phyloP scores from a whole-genome alignment of 768 basidiomycete species.

The Lentinus brumalis region DNA sequence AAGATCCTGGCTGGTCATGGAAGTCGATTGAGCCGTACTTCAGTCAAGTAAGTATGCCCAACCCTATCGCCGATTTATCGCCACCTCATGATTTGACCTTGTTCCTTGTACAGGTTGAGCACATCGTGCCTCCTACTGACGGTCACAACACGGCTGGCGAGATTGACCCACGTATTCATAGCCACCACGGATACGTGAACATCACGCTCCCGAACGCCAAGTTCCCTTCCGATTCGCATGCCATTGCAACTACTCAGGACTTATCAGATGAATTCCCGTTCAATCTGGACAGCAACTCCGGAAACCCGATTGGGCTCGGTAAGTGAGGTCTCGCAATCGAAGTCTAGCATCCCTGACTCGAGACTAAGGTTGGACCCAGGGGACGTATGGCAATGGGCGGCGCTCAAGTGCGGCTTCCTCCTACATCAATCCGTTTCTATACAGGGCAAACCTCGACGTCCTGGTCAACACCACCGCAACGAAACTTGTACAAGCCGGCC shows the following conservation, averaged over 20 bases:
- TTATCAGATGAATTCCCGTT: conserved; percentile 27
- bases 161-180: conserved; percentile 26
- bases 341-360: not conserved
- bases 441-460: conserved; percentile 22
- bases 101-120: conserved; percentile 20
- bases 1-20: conserved; percentile 33
- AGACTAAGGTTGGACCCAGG: conserved; percentile 15
- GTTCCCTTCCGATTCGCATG: not conserved
- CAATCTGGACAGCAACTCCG: conserved; percentile 27
- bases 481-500: conserved; percentile 6
- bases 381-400: conserved; percentile 5
- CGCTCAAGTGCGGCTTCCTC: conserved; percentile 12
- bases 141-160: conserved; percentile 26
- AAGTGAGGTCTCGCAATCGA: not conserved
- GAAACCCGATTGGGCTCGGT: conserved; percentile 28
- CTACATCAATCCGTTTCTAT: conserved; percentile 9
- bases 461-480: conserved; percentile 24
- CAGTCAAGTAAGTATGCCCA: conserved; percentile 18
- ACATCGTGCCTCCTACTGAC: conserved; percentile 24
- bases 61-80: not conserved
- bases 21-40: conserved; percentile 23
- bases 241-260: conserved; percentile 17
- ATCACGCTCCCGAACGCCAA: conserved; percentile 22
- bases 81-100: not conserved
- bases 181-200: conserved; percentile 21